phyloP scores from a whole-genome alignment of 352 stramenopile species.

The Pythium guiyangense region DNA sequence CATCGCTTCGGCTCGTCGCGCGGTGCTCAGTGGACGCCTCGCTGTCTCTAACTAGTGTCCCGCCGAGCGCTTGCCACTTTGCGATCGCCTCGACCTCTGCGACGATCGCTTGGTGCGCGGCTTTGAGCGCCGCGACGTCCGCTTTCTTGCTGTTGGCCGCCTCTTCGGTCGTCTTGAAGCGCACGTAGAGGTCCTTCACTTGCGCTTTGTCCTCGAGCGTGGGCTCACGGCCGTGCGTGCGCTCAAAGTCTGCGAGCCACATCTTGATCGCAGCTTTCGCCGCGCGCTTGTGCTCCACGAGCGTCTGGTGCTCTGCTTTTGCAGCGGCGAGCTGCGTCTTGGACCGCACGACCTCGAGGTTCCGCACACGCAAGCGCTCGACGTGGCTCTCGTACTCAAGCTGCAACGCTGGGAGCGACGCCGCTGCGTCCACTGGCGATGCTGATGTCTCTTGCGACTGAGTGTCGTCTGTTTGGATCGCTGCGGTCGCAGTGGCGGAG shows the following conservation, averaged over 20 bases:
- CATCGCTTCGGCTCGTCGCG: neutral
- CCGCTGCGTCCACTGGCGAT: neutral
- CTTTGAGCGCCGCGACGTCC: constrained; percentile 30
- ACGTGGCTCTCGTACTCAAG: constrained; percentile 41
- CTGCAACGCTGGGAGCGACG: constrained; percentile 16
- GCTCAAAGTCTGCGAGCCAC: constrained; percentile 60
- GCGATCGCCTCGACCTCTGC: constrained; percentile 43
- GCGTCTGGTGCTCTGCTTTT: constrained; percentile 29
- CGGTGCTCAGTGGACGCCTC: neutral
- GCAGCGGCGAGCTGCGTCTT: constrained; percentile 29
- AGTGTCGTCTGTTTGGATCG: constrained; percentile 9
- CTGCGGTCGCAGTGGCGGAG: neutral
- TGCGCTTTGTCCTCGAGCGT: constrained; percentile 76
- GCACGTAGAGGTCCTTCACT: constrained; percentile 71
- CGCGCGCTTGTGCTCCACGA: constrained; percentile 37
- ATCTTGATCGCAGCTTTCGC: constrained; percentile 59
- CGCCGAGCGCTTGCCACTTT: constrained; percentile 42
- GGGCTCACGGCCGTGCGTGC: constrained; percentile 38
- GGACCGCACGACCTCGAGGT: constrained; percentile 36
- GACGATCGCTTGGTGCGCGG: constrained; percentile 36
- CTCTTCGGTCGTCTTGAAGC: constrained; percentile 70
- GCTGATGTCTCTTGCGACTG: neutral
- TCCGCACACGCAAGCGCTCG: constrained; percentile 35
- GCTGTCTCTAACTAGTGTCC: constrained; percentile 13
- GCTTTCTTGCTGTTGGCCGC: constrained; percentile 41